phyloP scores from a whole-genome alignment of 768 basidiomycete genomes.

The Tubosaeta sp. region DNA sequence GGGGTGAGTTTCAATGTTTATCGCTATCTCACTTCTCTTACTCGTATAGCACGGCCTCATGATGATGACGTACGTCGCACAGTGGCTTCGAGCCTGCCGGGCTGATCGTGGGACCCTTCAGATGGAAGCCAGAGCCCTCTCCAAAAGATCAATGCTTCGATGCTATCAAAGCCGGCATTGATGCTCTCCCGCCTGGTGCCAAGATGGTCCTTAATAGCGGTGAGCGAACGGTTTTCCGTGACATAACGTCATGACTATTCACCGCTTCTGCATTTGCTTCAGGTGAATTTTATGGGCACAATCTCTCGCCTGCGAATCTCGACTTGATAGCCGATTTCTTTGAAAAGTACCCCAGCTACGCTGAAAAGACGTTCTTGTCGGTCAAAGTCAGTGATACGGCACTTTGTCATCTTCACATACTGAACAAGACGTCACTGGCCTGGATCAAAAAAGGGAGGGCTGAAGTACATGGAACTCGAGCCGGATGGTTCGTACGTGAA shows the following conservation, averaged over 20 bases:
- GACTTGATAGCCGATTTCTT: constrained; percentile 46
- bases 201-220: constrained; percentile 50
- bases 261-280: background rate
- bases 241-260: background rate
- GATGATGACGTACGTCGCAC: constrained; percentile 47
- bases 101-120: background rate
- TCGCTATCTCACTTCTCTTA: background rate
- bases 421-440: background rate
- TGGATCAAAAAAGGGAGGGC: background rate
- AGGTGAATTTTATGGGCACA: constrained; percentile 55
- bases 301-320: constrained; percentile 38
- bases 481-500: constrained; percentile 30
- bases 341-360: constrained; percentile 32
- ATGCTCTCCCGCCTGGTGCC: constrained; percentile 36
- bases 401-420: background rate
- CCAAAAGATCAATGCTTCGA: constrained; percentile 58
- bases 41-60: constrained; percentile 46
- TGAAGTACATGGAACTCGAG: background rate
- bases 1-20: constrained; percentile 24
- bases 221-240: constrained; percentile 10
- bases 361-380: constrained; percentile 25
- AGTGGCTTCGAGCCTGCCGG: background rate
- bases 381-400: constrained; percentile 17
- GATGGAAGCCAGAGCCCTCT: constrained; percentile 42
- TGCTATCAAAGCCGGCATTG: constrained; percentile 53